Evolutionary conservation across 2,329 filamentous ascomycete species (phyloP).

Genomic region (Colletotrichum sp.): DNA sequence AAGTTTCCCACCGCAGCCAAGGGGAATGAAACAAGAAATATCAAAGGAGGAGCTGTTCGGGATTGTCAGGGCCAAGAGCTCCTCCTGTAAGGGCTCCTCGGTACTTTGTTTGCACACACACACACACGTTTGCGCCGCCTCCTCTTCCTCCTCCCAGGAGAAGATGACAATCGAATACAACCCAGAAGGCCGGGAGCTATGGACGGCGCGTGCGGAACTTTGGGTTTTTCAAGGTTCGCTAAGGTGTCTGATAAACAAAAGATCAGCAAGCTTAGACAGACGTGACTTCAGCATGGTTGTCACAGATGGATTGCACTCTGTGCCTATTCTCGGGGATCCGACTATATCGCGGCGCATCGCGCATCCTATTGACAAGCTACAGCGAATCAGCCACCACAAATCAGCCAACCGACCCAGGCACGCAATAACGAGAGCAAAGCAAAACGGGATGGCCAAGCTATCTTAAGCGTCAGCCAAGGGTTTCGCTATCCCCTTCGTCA

Average conservation of each 20-base stretch:
- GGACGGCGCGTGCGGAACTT: neutral
- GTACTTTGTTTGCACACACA: neutral
- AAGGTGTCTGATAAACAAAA: constrained; percentile 5
- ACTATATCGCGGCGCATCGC: constrained; percentile 1
- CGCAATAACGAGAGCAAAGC: neutral
- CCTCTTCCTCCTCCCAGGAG: neutral
- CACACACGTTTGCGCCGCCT: neutral
- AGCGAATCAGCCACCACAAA: neutral
- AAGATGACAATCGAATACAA: neutral
- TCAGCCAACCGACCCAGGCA: neutral
- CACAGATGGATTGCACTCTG: constrained; percentile 2
- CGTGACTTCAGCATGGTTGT: neutral
- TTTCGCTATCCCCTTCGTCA: neutral
- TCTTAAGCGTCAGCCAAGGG: neutral
- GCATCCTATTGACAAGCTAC: constrained; percentile 5
- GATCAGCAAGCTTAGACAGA: neutral
- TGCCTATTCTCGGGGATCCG: constrained; percentile 3
- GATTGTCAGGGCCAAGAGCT: neutral
- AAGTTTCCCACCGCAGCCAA: neutral
- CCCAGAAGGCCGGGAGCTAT: neutral
- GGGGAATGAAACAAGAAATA: neutral
- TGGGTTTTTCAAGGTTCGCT: neutral
- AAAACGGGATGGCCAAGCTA: neutral
- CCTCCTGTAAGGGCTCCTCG: neutral
- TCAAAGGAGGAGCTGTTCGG: neutral